Conservation (phyloP, 495 filamentous ascomycete genomes). For the Penicillium tannophilum region DNA sequence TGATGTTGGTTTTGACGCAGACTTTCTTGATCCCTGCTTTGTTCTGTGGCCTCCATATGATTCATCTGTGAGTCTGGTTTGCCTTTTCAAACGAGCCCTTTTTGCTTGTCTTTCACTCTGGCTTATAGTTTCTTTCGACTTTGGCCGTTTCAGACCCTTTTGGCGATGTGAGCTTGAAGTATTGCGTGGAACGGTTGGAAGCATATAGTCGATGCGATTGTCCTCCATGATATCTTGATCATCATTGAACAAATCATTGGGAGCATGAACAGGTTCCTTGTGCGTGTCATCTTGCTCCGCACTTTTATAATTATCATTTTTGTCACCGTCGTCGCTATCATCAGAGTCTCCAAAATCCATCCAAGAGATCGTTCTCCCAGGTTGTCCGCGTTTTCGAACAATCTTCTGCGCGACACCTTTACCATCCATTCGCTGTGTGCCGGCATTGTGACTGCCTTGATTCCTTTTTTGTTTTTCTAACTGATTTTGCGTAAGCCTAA, state of each 20-base stretch:
- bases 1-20: not conserved
- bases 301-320: not conserved
- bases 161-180: slow-evolving; percentile 21
- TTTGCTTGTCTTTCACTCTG: slow-evolving; percentile 26
- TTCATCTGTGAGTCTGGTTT: slow-evolving; percentile 37
- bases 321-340: slow-evolving; percentile 51
- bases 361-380: slow-evolving; percentile 21
- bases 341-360: slow-evolving; percentile 54
- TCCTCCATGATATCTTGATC: slow-evolving; percentile 55
- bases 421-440: slow-evolving; percentile 28
- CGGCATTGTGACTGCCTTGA: slow-evolving; percentile 25
- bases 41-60: slow-evolving; percentile 33
- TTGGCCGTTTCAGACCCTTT: slow-evolving; percentile 46
- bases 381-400: slow-evolving; percentile 26
- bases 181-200: slow-evolving; percentile 38
- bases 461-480: slow-evolving; percentile 34
- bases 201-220: slow-evolving; percentile 61
- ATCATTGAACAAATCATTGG: not conserved
- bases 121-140: slow-evolving; percentile 14
- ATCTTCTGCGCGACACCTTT: slow-evolving; percentile 51
- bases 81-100: slow-evolving; percentile 32
- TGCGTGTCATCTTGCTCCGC: slow-evolving; percentile 8
- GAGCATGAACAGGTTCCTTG: slow-evolving; percentile 7
- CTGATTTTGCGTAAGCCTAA: slow-evolving; percentile 60
- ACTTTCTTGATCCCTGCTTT: slow-evolving; percentile 13